These are phyloP conservation scores for Ustilago nuda DNA, from an alignment of 1,284 basidiomycete species.

Conservation along the genomic window DNA sequence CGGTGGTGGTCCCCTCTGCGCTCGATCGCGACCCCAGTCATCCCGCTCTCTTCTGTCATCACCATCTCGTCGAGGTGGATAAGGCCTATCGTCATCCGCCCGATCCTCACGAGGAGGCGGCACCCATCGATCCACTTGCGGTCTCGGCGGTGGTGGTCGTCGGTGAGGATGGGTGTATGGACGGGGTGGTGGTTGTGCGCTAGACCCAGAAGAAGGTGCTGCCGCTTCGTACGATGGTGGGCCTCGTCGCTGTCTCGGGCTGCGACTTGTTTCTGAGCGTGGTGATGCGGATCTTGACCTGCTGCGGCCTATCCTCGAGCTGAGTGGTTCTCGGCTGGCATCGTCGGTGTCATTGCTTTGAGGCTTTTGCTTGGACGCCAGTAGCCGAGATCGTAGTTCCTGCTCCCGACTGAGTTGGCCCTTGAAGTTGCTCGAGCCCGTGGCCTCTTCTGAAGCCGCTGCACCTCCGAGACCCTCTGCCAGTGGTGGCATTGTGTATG, in stretches of 20 bases:
- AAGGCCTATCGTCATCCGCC: conserved; percentile 10
- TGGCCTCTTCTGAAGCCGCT: background rate
- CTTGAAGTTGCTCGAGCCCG: conserved; percentile 1
- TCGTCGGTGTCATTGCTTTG: background rate
- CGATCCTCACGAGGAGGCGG: conserved; percentile 36
- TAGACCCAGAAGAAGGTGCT: conserved; percentile 15
- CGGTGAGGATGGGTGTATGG: conserved; percentile 35
- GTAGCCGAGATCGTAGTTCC: conserved; percentile 31
- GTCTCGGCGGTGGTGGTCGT: conserved; percentile 40
- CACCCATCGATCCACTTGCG: conserved; percentile 42
- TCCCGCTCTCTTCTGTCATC: conserved; percentile 19
- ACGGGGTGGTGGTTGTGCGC: conserved; percentile 17
- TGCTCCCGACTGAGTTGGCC: conserved; percentile 26
- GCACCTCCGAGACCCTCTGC: conserved; percentile 28
- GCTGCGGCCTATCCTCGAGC: background rate
- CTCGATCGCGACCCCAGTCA: conserved; percentile 10
- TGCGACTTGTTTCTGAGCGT: background rate
- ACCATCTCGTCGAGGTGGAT: conserved; percentile 10
- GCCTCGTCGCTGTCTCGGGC: conserved; percentile 19
- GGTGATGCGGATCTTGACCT: conserved; percentile 14
- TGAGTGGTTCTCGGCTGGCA: background rate
- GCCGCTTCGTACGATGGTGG: conserved; percentile 29
- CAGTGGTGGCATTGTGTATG: conserved; percentile 30
- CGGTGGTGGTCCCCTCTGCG: background rate
- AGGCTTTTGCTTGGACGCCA: conserved; percentile 31